Evolutionary conservation across 1,284 basidiomycete species (phyloP), one percentile per base, ranked within the genome.

Genomic region (Moniliella sp.): DNA sequence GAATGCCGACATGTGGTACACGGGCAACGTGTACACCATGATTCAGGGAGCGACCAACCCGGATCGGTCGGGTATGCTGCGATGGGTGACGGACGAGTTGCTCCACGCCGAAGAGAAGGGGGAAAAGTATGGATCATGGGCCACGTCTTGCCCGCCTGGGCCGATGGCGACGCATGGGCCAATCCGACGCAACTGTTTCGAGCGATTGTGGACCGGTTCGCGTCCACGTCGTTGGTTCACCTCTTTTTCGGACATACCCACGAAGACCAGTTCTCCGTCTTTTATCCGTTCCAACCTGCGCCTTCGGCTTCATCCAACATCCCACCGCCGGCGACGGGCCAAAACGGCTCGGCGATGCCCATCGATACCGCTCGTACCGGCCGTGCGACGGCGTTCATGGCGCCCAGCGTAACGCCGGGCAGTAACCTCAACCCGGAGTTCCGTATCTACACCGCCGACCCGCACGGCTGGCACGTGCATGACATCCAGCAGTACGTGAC

Each of bases 241-340:
- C 43, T 79, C 27, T 79, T 80, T 64, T 79, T 69, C 48, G 78
- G 78, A 1, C 78, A 81, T 53, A 75, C 75, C 1, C 78, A 81
- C 42, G 76, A 81, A 54, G 78, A 81, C 53, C 69, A 78, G 57
- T 56, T 77, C 34, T 72, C 71, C 72, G 71, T 81, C 28, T 81
- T 71, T 58, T 81, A 81, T 50, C 57, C 69, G 5, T n/a, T n/a
- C n/a, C n/a, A n/a, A n/a, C n/a, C n/a, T n/a, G n/a, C n/a, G n/a
- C n/a, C n/a, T n/a, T n/a, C n/a, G n/a, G n/a, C n/a, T n/a, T n/a
- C n/a, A n/a, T n/a, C n/a, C n/a, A n/a, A n/a, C n/a, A n/a, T n/a
- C n/a, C n/a, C n/a, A n/a, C n/a, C n/a, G n/a, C n/a, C n/a, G n/a
- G n/a, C n/a, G n/a, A n/a, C n/a, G n/a, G n/a, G n/a, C n/a, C n/a